A percentile compares a stretch with the other conserved stretches of the same genome.
These are phyloP conservation scores for Orbilia quercus DNA, from an alignment of 2,329 filamentous ascomycete genomes.

Conservation along the genomic window DNA sequence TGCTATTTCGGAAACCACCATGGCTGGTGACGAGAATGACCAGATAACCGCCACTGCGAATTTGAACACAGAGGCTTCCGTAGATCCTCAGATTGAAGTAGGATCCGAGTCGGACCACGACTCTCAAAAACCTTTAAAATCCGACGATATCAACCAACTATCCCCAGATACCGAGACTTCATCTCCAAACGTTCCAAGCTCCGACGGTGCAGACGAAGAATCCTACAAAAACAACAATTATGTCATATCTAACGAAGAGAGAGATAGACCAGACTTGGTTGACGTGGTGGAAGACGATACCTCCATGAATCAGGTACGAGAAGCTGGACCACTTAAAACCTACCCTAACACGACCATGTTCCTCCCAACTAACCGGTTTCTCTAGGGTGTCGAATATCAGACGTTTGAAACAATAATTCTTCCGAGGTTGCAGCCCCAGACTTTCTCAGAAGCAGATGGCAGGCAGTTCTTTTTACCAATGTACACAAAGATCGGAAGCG, in stretches of 20 bases:
- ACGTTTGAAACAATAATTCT: constrained; percentile 44
- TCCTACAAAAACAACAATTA: constrained; percentile 51
- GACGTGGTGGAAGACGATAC: constrained; percentile 42
- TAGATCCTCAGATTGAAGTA: constrained; percentile 15
- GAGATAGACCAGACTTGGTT: constrained; percentile 26
- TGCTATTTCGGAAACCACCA: constrained; percentile 44
- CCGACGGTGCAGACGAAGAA: constrained; percentile 46
- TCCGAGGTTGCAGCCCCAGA: constrained; percentile 32
- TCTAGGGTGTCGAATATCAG: constrained; percentile 31
- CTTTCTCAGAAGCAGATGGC: constrained; percentile 33
- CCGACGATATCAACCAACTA: constrained; percentile 32
- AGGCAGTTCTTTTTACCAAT: constrained; percentile 47
- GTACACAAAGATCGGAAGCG: constrained; percentile 44
- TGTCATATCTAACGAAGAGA: constrained; percentile 44
- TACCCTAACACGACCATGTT: neutral
- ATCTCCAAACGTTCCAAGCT: constrained; percentile 31
- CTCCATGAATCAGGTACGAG: constrained; percentile 27
- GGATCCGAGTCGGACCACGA: constrained; percentile 25
- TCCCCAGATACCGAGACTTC: constrained; percentile 44
- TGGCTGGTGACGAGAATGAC: constrained; percentile 45
- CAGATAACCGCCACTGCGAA: too few relatives aligned
- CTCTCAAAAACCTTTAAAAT: constrained; percentile 18
- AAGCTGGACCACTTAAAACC: neutral
- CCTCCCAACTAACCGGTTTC: neutral
- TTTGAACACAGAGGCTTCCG: constrained; percentile 10